phyloP scores from a whole-genome alignment of 2,329 filamentous ascomycete species.

The Cytospora schulzeri region DNA sequence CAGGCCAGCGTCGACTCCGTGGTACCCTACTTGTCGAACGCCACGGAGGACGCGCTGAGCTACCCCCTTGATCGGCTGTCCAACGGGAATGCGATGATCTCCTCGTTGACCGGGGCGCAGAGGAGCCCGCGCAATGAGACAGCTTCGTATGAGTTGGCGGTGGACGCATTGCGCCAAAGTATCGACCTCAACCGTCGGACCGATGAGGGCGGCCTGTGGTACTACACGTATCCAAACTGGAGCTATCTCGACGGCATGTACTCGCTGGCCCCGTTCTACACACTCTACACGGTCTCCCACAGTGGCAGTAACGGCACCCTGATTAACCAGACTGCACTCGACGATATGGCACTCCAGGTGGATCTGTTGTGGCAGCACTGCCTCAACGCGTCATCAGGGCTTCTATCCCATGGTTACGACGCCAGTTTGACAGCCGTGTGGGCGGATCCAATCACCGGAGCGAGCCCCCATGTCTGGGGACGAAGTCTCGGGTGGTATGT shows the following conservation, averaged over 20 bases:
- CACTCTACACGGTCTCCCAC: conserved; percentile 43
- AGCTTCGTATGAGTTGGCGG: neutral
- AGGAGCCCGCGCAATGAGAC: neutral
- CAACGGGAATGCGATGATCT: conserved; percentile 36
- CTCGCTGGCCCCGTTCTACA: conserved; percentile 47
- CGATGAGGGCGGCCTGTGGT: conserved; percentile 26
- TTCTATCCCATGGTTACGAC: conserved; percentile 59
- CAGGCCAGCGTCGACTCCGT: conserved; percentile 34
- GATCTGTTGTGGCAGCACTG: conserved; percentile 48
- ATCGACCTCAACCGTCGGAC: conserved; percentile 25
- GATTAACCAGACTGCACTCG: conserved; percentile 10
- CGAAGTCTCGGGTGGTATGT: conserved; percentile 57
- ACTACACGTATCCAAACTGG: conserved; percentile 29
- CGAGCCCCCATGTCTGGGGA: conserved; percentile 56
- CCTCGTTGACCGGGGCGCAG: conserved; percentile 20
- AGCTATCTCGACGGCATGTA: conserved; percentile 30
- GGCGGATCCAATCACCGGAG: conserved; percentile 53
- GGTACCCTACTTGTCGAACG: conserved; percentile 34
- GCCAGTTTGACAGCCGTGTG: conserved; percentile 50
- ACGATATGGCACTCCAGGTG: conserved; percentile 49
- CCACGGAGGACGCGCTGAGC: conserved; percentile 32
- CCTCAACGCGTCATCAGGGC: conserved; percentile 41
- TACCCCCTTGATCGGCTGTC: conserved; percentile 39
- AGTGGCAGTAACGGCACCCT: conserved; percentile 37
- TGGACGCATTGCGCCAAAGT: conserved; percentile 23